A percentile compares a stretch with the other conserved stretches of the same genome.
These are phyloP conservation scores for Monilinia laxa DNA, from an alignment of 2,329 filamentous ascomycete species.

Conservation along the genomic window DNA sequence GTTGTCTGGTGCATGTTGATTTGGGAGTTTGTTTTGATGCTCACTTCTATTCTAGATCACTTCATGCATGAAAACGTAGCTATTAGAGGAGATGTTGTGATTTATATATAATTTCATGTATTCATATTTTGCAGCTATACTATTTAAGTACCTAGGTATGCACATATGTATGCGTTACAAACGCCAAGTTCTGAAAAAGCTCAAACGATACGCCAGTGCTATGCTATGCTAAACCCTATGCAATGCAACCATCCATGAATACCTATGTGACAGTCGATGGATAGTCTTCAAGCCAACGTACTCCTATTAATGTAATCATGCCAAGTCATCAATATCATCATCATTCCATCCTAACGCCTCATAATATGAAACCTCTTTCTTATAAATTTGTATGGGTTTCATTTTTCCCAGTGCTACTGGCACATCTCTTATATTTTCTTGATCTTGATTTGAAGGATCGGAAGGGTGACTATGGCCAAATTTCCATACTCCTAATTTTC, in stretches of 20 bases:
- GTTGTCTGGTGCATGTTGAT: too few relatives aligned
- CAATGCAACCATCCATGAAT: constrained; percentile 19
- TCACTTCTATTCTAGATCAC: too few relatives aligned
- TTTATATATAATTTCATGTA: neutral
- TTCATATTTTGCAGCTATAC: neutral
- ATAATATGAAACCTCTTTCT: constrained; percentile 40
- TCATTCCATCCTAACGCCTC: constrained; percentile 43
- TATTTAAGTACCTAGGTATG: neutral
- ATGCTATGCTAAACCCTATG: constrained; percentile 2
- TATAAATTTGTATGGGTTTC: constrained; percentile 10
- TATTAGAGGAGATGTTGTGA: neutral
- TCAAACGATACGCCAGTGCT: constrained; percentile 16
- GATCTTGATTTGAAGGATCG: constrained; percentile 24
- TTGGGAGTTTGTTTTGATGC: too few relatives aligned
- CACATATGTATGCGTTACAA: neutral
- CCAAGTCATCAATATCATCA: constrained; percentile 39
- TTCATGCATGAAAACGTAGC: neutral
- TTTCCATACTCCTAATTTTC: constrained; percentile 26
- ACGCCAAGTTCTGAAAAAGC: neutral
- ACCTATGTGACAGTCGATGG: neutral
- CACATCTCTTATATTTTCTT: constrained; percentile 30
- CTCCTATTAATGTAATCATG: constrained; percentile 30
- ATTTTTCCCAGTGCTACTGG: neutral
- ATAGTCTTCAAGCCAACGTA: constrained; percentile 18
- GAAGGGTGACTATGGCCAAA: constrained; percentile 31